phyloP scores from a whole-genome alignment of 768 basidiomycete species.

The Holtermannia corniformis region DNA sequence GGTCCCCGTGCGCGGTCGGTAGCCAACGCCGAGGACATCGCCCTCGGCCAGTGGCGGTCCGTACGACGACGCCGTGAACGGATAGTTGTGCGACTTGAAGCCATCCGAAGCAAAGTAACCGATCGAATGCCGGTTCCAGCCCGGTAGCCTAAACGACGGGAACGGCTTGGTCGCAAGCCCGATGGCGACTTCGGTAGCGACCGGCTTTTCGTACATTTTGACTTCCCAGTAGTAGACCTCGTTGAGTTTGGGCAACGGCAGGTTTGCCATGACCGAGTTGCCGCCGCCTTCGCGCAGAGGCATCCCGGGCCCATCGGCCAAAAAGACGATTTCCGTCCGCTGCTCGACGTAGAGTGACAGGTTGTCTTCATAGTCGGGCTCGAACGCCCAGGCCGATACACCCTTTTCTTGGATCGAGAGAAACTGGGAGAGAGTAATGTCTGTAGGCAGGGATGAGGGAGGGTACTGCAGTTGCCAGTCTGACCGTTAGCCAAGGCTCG shows the following conservation, averaged over 20 bases:
- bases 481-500: slow-evolving; percentile 10
- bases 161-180: slow-evolving; percentile 96
- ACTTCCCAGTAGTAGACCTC: slow-evolving; percentile 99
- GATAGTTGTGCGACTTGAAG: slow-evolving; percentile 94
- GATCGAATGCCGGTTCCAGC: slow-evolving; percentile 73
- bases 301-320: slow-evolving; percentile 48
- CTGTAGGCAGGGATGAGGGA: slow-evolving; percentile 91
- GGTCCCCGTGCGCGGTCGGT: slow-evolving; percentile 88
- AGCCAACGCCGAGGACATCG: slow-evolving; percentile 90
- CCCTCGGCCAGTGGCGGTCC: slow-evolving; percentile 82
- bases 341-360: slow-evolving; percentile 87
- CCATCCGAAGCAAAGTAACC: slow-evolving; percentile 87
- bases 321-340: slow-evolving; percentile 94
- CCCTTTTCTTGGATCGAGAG: slow-evolving; percentile 99
- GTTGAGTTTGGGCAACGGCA: slow-evolving; percentile 93
- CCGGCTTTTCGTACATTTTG: slow-evolving; percentile 95
- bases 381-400: slow-evolving; percentile 98
- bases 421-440: slow-evolving; percentile 97
- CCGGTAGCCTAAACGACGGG: slow-evolving; percentile 85
- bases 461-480: slow-evolving; percentile 61
- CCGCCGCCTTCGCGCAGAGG: slow-evolving; percentile 81
- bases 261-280: slow-evolving; percentile 90
- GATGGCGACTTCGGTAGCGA: slow-evolving; percentile 74
- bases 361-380: slow-evolving; percentile 94
- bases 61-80: slow-evolving; percentile 75